Base-by-base conservation (phyloP, 2,329 filamentous ascomycete species). In the Aureobasidium subglaciale region DNA sequence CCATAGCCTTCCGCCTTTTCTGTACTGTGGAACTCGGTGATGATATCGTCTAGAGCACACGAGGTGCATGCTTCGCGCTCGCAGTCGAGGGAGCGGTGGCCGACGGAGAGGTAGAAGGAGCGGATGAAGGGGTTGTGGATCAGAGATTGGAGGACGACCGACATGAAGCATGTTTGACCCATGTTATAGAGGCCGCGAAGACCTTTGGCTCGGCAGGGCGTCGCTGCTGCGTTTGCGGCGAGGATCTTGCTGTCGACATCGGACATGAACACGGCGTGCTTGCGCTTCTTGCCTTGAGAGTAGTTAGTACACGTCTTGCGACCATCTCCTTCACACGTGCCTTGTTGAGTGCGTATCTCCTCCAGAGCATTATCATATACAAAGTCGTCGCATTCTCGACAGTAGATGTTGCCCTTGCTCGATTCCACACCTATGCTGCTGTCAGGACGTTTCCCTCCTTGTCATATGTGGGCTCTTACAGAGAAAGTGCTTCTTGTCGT, bases 121-220 rank as follows among this genome's bases (percentile, higher is more conserved):
- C 89, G 85, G 27, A 99, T 80, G 41, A 96, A 80, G 0, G 92
- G 92, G 67, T 97, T 96, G 73, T 96, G 92, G 55, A 97, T 81
- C 63, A 99, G 84, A 56, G 87, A 90, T 70, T 97, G 93, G 15
- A 99, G 78, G 45, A 97, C 90, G 27, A 96, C 92, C 64, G 93
- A 95, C 79, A 97, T 92, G 72, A 96, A 99, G 75, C 92, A 99
- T 10, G 93, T 97, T 57, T 95, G 90, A n/a, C 92, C 93, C 69
- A 96, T 92, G 67, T 97, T 99, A 72, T 95, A 96, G 59, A 99
- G 86, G 29, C 92, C 92, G 32, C 93, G 84, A 35, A 96, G 82
- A 9, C 93, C 92, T 62, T 87, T 90, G 16, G 90, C 90, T 56
- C 88, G 84, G 67, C 92, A 96, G 11, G 90, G 87, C 6, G 88